Evolutionary conservation across 2,329 filamentous ascomycete genomes (phyloP).

Genomic region (Phialophora tarda): DNA sequence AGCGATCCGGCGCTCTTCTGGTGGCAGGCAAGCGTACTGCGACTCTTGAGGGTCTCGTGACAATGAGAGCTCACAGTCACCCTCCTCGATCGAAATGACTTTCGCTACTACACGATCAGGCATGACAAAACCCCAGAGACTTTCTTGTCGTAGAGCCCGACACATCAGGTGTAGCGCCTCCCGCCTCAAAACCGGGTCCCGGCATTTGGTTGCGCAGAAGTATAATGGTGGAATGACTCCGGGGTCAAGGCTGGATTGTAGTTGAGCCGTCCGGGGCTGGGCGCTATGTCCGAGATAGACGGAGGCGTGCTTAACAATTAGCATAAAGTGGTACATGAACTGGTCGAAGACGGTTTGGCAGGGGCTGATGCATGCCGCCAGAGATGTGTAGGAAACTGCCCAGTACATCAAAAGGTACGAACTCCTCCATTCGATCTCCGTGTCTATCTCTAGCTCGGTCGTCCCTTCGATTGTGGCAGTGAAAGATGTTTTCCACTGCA

Average conservation of each 20-base stretch:
- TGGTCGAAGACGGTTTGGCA: slow-evolving; percentile 29
- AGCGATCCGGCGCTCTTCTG: slow-evolving; percentile 30
- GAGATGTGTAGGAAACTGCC: slow-evolving; percentile 31
- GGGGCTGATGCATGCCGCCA: slow-evolving; percentile 24
- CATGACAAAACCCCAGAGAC: slow-evolving; percentile 28
- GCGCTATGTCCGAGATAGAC: slow-evolving; percentile 18
- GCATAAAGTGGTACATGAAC: slow-evolving; percentile 27
- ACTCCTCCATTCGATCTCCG: slow-evolving; percentile 15
- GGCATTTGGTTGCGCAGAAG: slow-evolving; percentile 34
- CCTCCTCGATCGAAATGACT: slow-evolving; percentile 32
- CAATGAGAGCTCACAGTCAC: slow-evolving; percentile 6
- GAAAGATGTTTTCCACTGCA: slow-evolving; percentile 25
- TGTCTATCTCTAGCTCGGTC: background rate
- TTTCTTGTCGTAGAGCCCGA: slow-evolving; percentile 23
- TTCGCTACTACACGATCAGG: slow-evolving; percentile 27
- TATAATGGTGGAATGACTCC: slow-evolving; percentile 31
- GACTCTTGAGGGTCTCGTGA: background rate
- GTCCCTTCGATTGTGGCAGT: slow-evolving; percentile 13
- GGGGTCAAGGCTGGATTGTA: slow-evolving; percentile 20
- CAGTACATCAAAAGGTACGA: slow-evolving; percentile 36
- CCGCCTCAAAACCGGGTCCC: slow-evolving; percentile 30
- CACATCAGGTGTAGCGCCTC: slow-evolving; percentile 29
- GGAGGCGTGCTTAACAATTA: slow-evolving; percentile 28
- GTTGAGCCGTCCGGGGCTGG: background rate
- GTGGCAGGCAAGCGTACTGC: slow-evolving; percentile 23